These are phyloP conservation scores for Gossypium schwendimanii DNA, from an alignment of 441 rosid genomes.

Conservation along the genomic window DNA sequence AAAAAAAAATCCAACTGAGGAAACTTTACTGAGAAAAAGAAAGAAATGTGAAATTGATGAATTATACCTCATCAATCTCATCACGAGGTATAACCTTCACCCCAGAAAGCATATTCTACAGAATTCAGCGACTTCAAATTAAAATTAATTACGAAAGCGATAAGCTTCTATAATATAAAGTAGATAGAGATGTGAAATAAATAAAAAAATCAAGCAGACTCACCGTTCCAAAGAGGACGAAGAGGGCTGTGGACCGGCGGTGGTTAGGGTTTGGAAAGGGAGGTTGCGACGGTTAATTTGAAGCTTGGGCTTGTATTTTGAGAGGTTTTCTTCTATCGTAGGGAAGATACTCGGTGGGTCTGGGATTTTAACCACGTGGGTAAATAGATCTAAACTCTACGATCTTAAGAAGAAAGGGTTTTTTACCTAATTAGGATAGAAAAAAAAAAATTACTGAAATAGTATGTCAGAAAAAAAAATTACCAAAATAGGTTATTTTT, in stretches of 20 bases:
- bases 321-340: neutral
- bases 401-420: too few species aligned
- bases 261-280: neutral
- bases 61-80: conserved; percentile 32
- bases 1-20: neutral
- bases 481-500: too few species aligned
- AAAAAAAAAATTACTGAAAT: too few species aligned
- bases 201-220: neutral
- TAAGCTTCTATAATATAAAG: neutral
- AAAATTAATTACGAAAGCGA: neutral
- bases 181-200: neutral
- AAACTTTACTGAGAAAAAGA: neutral
- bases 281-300: neutral
- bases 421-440: too few species aligned
- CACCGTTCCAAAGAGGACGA: neutral
- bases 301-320: neutral
- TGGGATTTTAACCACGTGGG: neutral
- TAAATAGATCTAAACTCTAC: neutral
- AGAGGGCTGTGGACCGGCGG: neutral
- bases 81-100: conserved; percentile 71
- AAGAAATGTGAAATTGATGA: neutral
- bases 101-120: conserved; percentile 54
- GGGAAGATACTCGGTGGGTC: neutral
- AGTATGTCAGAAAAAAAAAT: too few species aligned
- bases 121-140: neutral